Evolutionary conservation across 257 asterid species (phyloP), one percentile per base, ranked within the genome.

Genomic region (Solanum virginianum): DNA sequence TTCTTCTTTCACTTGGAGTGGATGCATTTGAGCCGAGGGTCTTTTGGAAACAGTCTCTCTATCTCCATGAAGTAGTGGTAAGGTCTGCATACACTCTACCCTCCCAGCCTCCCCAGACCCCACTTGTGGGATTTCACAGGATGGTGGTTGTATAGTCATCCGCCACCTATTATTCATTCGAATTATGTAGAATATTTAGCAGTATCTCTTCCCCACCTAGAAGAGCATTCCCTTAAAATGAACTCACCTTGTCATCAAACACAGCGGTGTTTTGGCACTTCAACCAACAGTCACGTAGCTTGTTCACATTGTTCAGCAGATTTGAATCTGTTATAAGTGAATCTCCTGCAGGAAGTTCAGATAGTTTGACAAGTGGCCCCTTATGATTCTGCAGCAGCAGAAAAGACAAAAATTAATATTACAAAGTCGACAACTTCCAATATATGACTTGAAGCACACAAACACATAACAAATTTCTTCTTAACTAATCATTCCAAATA

Each of bases 221-320:
- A 51, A 24, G n/a, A 77, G 82, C 82, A 75, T 75, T 47, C 14
- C 81, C 14, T 22, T 24, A 77, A 49, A 77, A 77, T 87, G 83
- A 65, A 85, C 86, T 87, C 84, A 94, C 97, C 94, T 90, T 92
- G 85, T 94, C 91, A 88, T 92, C 92, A 85, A 91, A 87, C 68
- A 91, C 88, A 87, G 92, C 92, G 85, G 90, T 93, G 87, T 91
- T 90, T 88, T 87, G 91, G 88, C 88, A 54, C 86, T 89, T 92
- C 83, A 68, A 80, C 93, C 93, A 89, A 81, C 83, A 88, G 57
- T 89, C 92, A 15, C 89, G 94, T 87, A 94, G 89, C 88, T 89
- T 92, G 88, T 91, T 92, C 88, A 91, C 90, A 86, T 88, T 86
- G 86, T 89, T 86, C 87, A 94, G 87, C 56, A 88, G 70, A 57